Conservation (phyloP, 352 stramenopile species). For the Globisporangium heterothallicum region DNA sequence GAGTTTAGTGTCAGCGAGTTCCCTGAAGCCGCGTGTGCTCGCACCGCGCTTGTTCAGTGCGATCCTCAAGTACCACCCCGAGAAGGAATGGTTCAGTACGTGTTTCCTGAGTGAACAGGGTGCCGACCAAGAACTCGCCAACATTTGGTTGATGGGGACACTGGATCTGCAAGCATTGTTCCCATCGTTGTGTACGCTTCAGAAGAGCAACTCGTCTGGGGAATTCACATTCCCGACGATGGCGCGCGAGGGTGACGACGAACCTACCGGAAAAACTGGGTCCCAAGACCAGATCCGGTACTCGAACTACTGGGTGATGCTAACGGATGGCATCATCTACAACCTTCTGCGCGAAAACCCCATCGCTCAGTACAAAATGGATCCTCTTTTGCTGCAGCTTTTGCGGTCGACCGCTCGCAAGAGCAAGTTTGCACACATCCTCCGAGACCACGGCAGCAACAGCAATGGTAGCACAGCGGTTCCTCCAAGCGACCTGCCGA, state of each 20-base stretch:
- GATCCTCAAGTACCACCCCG: conserved; percentile 45
- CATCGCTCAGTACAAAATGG: conserved; percentile 44
- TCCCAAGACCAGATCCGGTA: conserved; percentile 20
- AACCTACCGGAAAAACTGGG: neutral
- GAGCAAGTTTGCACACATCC: conserved; percentile 28
- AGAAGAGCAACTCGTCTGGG: conserved; percentile 2
- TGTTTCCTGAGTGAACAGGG: conserved; percentile 54
- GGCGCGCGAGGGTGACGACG: neutral
- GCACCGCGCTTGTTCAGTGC: conserved; percentile 50
- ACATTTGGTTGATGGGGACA: conserved; percentile 60
- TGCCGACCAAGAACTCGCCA: conserved; percentile 48
- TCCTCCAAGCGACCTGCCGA: conserved; percentile 14
- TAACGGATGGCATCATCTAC: conserved; percentile 64
- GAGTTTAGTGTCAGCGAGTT: conserved; percentile 30
- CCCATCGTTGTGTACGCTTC: conserved; percentile 7
- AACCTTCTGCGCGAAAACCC: conserved; percentile 42
- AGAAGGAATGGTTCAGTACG: conserved; percentile 64
- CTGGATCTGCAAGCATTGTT: conserved; percentile 46
- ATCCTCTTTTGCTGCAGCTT: conserved; percentile 37
- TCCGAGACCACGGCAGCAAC: conserved; percentile 19
- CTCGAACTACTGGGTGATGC: conserved; percentile 61
- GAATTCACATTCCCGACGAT: conserved; percentile 19
- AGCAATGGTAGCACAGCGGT: neutral
- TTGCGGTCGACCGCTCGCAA: conserved; percentile 32
- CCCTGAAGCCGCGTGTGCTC: conserved; percentile 44